Conservation (phyloP, 2,329 filamentous ascomycete species). For the Colletotrichum gloeosporioides region DNA sequence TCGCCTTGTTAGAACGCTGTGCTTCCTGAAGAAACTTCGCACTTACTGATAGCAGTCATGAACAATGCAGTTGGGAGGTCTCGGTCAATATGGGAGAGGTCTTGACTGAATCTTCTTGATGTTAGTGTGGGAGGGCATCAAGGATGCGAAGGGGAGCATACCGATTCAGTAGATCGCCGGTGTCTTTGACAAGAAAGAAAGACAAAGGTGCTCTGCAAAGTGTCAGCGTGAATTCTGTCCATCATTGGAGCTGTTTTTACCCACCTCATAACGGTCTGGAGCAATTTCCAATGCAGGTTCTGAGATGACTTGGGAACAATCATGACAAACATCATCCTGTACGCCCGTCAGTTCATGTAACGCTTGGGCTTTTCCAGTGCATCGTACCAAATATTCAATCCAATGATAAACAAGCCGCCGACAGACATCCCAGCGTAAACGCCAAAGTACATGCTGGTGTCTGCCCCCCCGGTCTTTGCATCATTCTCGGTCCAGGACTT, state of each 20-base stretch:
- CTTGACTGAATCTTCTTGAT: conserved; percentile 27
- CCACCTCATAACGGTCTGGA: conserved; percentile 7
- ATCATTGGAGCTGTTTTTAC: accelerated
- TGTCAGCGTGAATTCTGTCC: not conserved
- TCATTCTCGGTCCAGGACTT: conserved; percentile 22
- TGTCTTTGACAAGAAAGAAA: conserved; percentile 27
- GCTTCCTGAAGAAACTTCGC: accelerated
- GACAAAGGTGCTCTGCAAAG: not conserved
- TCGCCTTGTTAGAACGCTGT: not conserved
- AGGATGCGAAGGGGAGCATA: not conserved
- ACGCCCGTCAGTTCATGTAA: not conserved
- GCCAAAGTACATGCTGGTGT: conserved; percentile 32
- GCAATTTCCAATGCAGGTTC: not conserved
- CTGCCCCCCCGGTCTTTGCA: conserved; percentile 4
- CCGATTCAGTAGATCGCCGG: conserved; percentile 25
- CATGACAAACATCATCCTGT: conserved; percentile 8
- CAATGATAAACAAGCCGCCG: not conserved
- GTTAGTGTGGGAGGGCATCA: not conserved
- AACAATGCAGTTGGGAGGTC: conserved; percentile 20
- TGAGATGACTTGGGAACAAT: conserved; percentile 1
- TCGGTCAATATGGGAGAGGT: conserved; percentile 29
- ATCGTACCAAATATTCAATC: not conserved
- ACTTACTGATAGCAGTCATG: not conserved
- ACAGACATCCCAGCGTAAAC: conserved; percentile 15
- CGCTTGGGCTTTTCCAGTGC: accelerated